Evolutionary conservation across 345 rosid genomes (phyloP).

Genomic region (Pistacia vera): DNA sequence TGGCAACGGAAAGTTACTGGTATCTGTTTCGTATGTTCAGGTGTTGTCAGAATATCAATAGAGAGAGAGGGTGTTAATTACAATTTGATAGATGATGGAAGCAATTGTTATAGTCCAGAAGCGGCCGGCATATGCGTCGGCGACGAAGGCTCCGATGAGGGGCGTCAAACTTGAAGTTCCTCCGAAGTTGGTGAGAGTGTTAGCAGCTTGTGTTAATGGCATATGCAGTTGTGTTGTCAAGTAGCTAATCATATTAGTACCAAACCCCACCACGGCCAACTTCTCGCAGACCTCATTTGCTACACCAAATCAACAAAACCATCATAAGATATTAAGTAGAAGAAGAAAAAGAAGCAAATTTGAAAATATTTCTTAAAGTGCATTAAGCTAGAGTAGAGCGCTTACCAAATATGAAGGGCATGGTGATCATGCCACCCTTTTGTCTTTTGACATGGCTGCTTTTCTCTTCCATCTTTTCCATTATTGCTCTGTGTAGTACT

Average conservation of each 20-base stretch:
- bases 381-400: neutral
- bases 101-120: constrained; percentile 80
- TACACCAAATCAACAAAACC: constrained; percentile 23
- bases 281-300: constrained; percentile 92
- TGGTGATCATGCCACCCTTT: constrained; percentile 65
- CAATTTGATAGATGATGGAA: constrained; percentile 76
- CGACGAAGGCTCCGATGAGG: constrained; percentile 80
- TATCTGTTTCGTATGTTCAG: neutral
- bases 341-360: neutral
- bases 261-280: constrained; percentile 85
- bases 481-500: constrained; percentile 14
- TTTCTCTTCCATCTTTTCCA: constrained; percentile 34
- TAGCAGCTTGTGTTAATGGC: constrained; percentile 93
- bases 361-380: neutral
- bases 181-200: constrained; percentile 84
- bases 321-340: neutral
- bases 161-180: constrained; percentile 89
- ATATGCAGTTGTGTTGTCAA: constrained; percentile 76
- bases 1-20: no score
- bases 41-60: neutral
- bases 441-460: constrained; percentile 37
- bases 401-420: constrained; percentile 82
- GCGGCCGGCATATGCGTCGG: constrained; percentile 84
- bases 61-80: constrained; percentile 18
- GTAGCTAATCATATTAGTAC: constrained; percentile 87